phyloP scores from a whole-genome alignment of 108 stramenopile species.

The Cyclotella distinguenda region DNA sequence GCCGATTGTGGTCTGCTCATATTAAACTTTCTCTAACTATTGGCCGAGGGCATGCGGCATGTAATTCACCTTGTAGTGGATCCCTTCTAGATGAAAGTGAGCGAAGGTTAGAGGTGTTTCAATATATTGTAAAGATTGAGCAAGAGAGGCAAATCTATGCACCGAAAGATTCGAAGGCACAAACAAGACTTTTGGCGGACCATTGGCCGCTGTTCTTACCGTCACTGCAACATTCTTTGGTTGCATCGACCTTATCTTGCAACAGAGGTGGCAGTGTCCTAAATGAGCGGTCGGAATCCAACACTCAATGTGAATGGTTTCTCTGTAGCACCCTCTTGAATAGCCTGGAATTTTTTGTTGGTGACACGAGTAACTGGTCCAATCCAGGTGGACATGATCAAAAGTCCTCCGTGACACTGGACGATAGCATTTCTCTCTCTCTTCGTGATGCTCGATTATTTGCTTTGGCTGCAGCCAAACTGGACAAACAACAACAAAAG shows the following conservation, averaged over 20 bases:
- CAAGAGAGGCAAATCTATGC: not conserved
- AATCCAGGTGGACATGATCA: not conserved
- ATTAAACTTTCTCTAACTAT: constrained; percentile 24
- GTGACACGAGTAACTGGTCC: constrained; percentile 6
- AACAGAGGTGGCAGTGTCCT: not conserved
- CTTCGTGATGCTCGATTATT: constrained; percentile 52
- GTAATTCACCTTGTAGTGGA: not conserved
- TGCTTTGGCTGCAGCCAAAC: constrained; percentile 46
- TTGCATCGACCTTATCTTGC: constrained; percentile 54
- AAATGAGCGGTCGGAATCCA: not conserved
- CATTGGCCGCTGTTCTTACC: constrained; percentile 44
- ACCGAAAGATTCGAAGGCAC: not conserved
- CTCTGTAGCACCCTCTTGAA: constrained; percentile 25
- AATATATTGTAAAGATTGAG: constrained; percentile 15
- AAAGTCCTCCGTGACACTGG: constrained; percentile 12
- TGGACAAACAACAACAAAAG: constrained; percentile 38
- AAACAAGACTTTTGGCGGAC: not conserved
- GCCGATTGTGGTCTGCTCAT: constrained; percentile 24
- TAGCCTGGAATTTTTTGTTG: constrained; percentile 16
- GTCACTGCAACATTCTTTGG: constrained; percentile 55
- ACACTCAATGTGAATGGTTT: not conserved
- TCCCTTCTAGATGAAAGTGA: constrained; percentile 20
- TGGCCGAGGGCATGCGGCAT: constrained; percentile 26
- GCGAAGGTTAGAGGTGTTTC: constrained; percentile 19
- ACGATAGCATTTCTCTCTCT: constrained; percentile 48